A percentile compares a stretch with the other conserved stretches of the same genome.
phyloP scores from a whole-genome alignment of 495 filamentous ascomycete genomes.

The Cenococcum geophilum region DNA sequence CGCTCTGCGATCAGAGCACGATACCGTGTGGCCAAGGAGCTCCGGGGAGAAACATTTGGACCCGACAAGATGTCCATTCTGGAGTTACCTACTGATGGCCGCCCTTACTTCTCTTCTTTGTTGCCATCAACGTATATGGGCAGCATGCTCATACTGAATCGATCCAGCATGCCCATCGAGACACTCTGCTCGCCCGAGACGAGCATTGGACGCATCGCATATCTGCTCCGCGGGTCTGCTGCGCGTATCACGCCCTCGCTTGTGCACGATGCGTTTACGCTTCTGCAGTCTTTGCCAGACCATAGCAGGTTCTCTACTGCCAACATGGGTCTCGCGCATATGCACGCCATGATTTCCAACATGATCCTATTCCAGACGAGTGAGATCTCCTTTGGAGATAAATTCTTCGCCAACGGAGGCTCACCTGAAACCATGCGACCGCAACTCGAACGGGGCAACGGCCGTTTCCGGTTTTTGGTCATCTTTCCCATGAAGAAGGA shows the following conservation, averaged over 20 bases:
- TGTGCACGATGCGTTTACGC: constrained; percentile 37
- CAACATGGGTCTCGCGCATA: constrained; percentile 20
- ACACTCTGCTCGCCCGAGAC: constrained; percentile 32
- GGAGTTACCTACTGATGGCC: constrained; percentile 36
- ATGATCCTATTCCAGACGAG: not conserved
- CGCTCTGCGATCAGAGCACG: constrained; percentile 36
- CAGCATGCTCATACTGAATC: constrained; percentile 33
- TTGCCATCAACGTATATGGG: constrained; percentile 38
- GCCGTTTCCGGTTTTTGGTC: constrained; percentile 32
- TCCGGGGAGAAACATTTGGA: too few species aligned
- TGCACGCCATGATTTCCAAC: constrained; percentile 6
- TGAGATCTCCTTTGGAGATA: constrained; percentile 33
- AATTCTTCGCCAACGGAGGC: constrained; percentile 30
- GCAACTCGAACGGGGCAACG: constrained; percentile 32
- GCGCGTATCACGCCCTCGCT: constrained; percentile 28
- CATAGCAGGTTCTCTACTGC: constrained; percentile 30
- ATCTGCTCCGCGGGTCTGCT: constrained; percentile 24
- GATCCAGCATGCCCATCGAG: constrained; percentile 31
- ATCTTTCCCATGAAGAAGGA: constrained; percentile 36
- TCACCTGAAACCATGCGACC: constrained; percentile 32
- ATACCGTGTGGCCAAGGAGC: constrained; percentile 33
- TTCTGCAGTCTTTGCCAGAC: constrained; percentile 31
- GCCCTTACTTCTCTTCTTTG: constrained; percentile 35
- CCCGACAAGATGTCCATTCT: too few species aligned
- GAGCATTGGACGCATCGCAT: constrained; percentile 32